phyloP scores from a whole-genome alignment of 2,329 filamentous ascomycete genomes.

The Aspergillus latus region DNA sequence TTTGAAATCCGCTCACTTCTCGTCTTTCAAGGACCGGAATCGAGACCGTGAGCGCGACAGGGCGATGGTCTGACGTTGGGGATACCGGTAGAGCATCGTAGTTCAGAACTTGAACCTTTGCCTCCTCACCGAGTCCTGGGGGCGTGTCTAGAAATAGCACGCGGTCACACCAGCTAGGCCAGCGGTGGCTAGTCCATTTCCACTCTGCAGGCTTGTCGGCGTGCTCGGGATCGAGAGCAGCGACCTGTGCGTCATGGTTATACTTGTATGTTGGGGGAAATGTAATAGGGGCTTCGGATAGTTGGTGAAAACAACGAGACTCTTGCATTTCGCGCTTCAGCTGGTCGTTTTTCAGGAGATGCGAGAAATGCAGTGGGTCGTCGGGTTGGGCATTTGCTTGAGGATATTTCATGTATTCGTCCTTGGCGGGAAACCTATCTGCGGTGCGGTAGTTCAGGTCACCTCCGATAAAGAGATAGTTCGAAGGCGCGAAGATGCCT shows the following conservation, averaged over 20 bases:
- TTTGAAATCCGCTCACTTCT: conserved; percentile 33
- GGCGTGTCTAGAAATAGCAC: conserved; percentile 73
- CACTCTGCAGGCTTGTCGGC: conserved; percentile 51
- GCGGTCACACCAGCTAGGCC: conserved; percentile 91
- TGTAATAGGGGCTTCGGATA: conserved; percentile 69
- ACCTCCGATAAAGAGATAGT: conserved; percentile 81
- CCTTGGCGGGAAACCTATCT: conserved; percentile 60
- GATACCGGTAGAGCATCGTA: conserved; percentile 64
- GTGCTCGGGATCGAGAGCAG: conserved; percentile 25
- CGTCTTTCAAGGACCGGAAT: conserved; percentile 57
- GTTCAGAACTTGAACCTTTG: conserved; percentile 3
- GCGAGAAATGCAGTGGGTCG: conserved; percentile 62
- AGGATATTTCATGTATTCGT: conserved; percentile 63
- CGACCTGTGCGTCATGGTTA: conserved; percentile 47
- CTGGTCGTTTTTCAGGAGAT: conserved; percentile 74
- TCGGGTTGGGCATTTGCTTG: conserved; percentile 51
- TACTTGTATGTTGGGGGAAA: conserved; percentile 98
- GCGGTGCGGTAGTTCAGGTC: conserved; percentile 95
- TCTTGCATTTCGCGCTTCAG: conserved; percentile 68
- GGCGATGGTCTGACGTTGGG: conserved; percentile 81
- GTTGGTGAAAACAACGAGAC: conserved; percentile 71
- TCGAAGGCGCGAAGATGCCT: conserved; percentile 69
- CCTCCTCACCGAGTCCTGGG: conserved; percentile 46
- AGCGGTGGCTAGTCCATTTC: conserved; percentile 77
- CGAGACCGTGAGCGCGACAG: conserved; percentile 70